Conservation (phyloP, 1,139 yeast species). For the Scheffersomyces titani region DNA sequence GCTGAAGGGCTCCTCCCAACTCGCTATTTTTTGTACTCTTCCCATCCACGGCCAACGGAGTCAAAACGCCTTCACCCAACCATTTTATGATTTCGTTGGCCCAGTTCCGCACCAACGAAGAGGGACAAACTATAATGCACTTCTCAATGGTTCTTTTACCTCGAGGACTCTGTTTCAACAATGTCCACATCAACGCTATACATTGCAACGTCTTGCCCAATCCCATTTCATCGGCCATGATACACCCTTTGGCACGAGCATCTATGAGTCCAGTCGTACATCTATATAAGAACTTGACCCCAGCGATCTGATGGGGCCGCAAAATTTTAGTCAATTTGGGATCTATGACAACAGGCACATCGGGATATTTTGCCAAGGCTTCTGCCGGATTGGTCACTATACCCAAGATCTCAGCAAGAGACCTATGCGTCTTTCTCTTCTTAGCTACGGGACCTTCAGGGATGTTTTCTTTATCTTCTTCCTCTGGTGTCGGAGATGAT, state of each 20-base stretch:
- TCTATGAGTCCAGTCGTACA: conserved; percentile 91
- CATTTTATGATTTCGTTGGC: conserved; percentile 95
- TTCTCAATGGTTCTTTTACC: conserved; percentile 85
- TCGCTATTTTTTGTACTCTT: conserved; percentile 69
- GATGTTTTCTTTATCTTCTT: conserved; percentile 20
- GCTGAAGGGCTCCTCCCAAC: conserved; percentile 66
- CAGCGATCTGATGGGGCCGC: conserved; percentile 96
- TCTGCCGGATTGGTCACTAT: conserved; percentile 56
- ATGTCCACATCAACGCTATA: conserved; percentile 90
- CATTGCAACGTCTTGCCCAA: conserved; percentile 95
- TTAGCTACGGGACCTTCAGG: conserved; percentile 25
- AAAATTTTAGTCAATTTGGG: conserved; percentile 81
- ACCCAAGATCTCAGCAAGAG: conserved; percentile 83
- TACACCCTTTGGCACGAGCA: conserved; percentile 89
- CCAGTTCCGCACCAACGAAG: conserved; percentile 94
- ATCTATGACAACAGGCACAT: conserved; percentile 95
- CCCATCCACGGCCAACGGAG: conserved; percentile 93
- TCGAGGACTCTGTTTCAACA: conserved; percentile 85
- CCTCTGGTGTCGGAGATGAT: conserved; percentile 14
- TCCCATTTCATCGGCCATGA: conserved; percentile 99
- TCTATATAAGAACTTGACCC: conserved; percentile 85
- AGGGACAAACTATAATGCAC: conserved; percentile 94
- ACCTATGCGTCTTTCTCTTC: conserved; percentile 52
- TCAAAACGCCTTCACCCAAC: conserved; percentile 88
- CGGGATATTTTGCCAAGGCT: conserved; percentile 56